Evolutionary conservation across 176 grass and related monocot species (phyloP).

Genomic region (Phyllostachys edulis): DNA sequence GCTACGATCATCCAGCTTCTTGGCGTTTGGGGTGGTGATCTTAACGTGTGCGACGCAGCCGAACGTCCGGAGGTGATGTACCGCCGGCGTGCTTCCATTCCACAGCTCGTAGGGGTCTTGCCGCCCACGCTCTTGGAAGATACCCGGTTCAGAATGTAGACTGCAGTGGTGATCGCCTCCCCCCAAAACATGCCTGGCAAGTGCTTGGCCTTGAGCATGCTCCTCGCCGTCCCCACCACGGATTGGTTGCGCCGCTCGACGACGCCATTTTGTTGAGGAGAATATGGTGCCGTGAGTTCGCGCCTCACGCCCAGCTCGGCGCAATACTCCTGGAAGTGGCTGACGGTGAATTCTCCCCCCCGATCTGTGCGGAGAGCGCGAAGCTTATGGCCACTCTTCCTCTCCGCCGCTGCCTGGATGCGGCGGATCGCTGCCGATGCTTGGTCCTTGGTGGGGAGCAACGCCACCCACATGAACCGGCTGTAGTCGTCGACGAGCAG

Average conservation of each 20-base stretch:
- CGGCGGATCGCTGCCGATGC: background rate
- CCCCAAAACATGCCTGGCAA: no score
- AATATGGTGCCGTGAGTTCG: background rate
- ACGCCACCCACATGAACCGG: background rate
- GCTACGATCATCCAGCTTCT: no score
- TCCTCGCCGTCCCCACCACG: no score
- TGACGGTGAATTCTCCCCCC: background rate
- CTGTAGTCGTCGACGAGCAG: background rate
- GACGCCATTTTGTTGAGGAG: background rate
- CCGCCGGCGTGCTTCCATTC: no score
- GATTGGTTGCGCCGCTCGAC: background rate
- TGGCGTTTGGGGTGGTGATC: no score
- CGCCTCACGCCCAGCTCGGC: background rate
- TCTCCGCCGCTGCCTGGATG: background rate
- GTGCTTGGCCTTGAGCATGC: no score
- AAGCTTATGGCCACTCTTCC: background rate
- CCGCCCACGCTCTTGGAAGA: no score
- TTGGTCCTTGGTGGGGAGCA: background rate
- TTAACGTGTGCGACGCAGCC: no score
- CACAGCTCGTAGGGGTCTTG: no score
- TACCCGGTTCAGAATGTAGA: no score
- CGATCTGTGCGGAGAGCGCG: background rate
- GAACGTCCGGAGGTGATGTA: no score
- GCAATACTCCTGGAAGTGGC: background rate
- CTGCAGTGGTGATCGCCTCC: no score